Evolutionary conservation across 1,284 basidiomycete genomes (phyloP).

Genomic region (Golubevia pallescens): DNA sequence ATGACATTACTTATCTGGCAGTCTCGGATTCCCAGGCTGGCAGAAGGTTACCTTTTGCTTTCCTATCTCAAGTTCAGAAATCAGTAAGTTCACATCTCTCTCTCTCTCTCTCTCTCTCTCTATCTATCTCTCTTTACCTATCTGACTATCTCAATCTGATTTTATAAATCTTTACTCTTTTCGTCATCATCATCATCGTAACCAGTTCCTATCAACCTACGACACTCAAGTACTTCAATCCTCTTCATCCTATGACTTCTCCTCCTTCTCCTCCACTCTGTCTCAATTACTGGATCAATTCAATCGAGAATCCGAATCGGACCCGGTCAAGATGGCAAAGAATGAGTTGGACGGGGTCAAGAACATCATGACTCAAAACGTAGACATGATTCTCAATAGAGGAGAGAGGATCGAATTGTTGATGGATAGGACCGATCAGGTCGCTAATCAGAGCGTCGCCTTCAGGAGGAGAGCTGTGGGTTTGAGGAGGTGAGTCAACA

Average conservation of each 20-base stretch:
- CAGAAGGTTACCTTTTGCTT: slow-evolving; percentile 54
- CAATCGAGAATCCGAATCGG: slow-evolving; percentile 36
- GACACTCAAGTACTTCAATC: slow-evolving; percentile 8
- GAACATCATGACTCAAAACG: slow-evolving; percentile 61
- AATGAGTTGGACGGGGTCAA: slow-evolving; percentile 49
- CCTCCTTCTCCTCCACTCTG: slow-evolving; percentile 19
- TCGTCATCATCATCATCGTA: background rate
- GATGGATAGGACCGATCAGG: slow-evolving; percentile 59
- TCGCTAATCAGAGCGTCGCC: slow-evolving; percentile 54
- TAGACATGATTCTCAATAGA: slow-evolving; percentile 55
- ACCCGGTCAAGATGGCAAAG: slow-evolving; percentile 53
- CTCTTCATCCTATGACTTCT: slow-evolving; percentile 16
- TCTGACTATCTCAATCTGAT: no score
- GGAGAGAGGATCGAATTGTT: slow-evolving; percentile 61
- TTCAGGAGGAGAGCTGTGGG: slow-evolving; percentile 56
- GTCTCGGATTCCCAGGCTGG: slow-evolving; percentile 51
- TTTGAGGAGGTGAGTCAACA: slow-evolving; percentile 18
- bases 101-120: background rate
- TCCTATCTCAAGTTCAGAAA: slow-evolving; percentile 45
- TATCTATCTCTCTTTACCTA: no score
- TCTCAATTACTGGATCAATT: slow-evolving; percentile 24
- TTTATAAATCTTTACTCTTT: no score
- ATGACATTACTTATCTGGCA: slow-evolving; percentile 47
- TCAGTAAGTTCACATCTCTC: slow-evolving; percentile 18
- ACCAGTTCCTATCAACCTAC: slow-evolving; percentile 28